A percentile compares a stretch with the other conserved stretches of the same genome.
These are phyloP conservation scores for Suillus subluteus DNA, from an alignment of 768 basidiomycete genomes.

Conservation along the genomic window DNA sequence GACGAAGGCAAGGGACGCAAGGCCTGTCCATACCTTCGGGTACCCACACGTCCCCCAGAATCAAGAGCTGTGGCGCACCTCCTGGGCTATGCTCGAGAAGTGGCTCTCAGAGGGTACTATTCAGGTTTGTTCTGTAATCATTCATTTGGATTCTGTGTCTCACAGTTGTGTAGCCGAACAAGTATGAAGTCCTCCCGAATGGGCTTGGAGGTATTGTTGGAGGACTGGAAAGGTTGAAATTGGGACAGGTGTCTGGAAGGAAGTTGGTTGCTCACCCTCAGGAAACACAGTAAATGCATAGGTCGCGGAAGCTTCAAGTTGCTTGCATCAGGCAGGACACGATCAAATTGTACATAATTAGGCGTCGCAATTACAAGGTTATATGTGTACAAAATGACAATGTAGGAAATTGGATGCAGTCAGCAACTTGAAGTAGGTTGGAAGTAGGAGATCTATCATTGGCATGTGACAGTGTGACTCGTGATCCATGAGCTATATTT, in stretches of 20 bases:
- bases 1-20: slow-evolving; percentile 25
- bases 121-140: slow-evolving; percentile 19
- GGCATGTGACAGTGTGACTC: no score
- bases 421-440: no score
- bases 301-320: no score
- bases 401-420: no score
- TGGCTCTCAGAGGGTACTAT: slow-evolving; percentile 33
- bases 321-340: no score
- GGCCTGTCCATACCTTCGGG: slow-evolving; percentile 26
- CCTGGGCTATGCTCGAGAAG: slow-evolving; percentile 23
- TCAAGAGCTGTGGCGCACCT: slow-evolving; percentile 16
- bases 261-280: no score
- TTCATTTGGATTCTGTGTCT: not conserved
- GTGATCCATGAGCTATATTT: no score
- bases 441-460: no score
- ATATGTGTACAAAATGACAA: no score
- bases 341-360: no score
- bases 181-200: slow-evolving; percentile 41
- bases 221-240: slow-evolving; percentile 40
- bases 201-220: slow-evolving; percentile 42
- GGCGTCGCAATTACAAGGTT: no score
- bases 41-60: slow-evolving; percentile 27
- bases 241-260: slow-evolving; percentile 17
- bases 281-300: no score
- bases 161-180: slow-evolving; percentile 38